Conservation (phyloP, 345 rosid species). For the Raphanus raphanistrum region DNA sequence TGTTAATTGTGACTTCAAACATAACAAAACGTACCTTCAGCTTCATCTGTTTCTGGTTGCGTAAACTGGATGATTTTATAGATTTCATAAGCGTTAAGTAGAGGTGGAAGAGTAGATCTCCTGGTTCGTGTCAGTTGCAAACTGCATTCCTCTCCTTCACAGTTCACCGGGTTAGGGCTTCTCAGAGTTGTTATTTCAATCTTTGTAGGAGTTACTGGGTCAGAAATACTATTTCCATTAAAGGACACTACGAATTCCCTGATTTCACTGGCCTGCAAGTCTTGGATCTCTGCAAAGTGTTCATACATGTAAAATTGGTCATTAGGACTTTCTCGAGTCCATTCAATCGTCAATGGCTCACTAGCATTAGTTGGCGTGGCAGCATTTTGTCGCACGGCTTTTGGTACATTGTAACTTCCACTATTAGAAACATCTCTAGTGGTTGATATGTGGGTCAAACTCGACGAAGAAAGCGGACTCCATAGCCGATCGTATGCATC, state of each 20-base stretch:
- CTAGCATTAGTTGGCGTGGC: no score
- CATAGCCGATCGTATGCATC: no score
- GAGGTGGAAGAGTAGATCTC: slow-evolving; percentile 36
- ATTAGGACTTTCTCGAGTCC: background rate
- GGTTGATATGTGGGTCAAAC: no score
- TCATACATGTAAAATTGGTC: background rate
- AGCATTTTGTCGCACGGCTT: no score
- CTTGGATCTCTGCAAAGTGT: slow-evolving; percentile 22
- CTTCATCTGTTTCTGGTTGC: slow-evolving; percentile 26
- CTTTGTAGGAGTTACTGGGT: no score
- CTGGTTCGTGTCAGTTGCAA: slow-evolving; percentile 14
- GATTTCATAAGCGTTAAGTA: slow-evolving; percentile 39
- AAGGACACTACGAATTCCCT: background rate
- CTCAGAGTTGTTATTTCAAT: no score
- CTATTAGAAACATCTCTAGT: no score
- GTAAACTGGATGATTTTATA: slow-evolving; percentile 18
- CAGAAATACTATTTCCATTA: background rate
- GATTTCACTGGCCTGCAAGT: background rate
- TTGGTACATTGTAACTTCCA: no score
- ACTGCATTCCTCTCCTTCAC: background rate
- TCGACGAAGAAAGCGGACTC: no score
- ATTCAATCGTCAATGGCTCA: no score
- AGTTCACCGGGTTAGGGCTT: no score
- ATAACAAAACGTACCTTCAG: slow-evolving; percentile 18
- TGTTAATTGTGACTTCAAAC: no score